These are phyloP conservation scores for Boletus mariae DNA, from an alignment of 1,284 basidiomycete genomes.

Conservation along the genomic window DNA sequence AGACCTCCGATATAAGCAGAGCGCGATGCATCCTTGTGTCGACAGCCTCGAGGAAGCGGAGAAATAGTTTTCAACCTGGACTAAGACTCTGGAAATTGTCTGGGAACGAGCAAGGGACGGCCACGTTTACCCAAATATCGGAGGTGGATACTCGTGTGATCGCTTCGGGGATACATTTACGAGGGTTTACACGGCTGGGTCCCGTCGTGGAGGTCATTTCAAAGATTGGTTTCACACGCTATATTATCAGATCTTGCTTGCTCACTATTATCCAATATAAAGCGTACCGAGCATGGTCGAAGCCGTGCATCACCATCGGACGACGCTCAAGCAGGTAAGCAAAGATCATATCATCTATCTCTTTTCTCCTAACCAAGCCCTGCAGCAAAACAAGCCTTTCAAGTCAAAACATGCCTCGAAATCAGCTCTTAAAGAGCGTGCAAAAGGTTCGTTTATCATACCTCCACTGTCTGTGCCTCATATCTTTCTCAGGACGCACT, in stretches of 20 bases:
- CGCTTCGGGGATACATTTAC: background rate
- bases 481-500: conserved; percentile 46
- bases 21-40: conserved; percentile 23
- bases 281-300: conserved; percentile 26
- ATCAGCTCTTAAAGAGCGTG: conserved; percentile 71
- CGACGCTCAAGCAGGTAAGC: conserved; percentile 80
- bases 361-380: background rate
- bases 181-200: background rate
- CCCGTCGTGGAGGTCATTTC: background rate
- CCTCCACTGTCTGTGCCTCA: background rate
- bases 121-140: conserved; percentile 23
- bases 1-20: conserved; percentile 23
- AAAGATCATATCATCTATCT: background rate
- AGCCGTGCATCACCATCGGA: conserved; percentile 58
- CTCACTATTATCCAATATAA: no score
- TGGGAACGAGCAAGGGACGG: conserved; percentile 2
- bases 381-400: conserved; percentile 82
- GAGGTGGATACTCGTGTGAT: conserved; percentile 9
- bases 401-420: conserved; percentile 89
- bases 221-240: background rate
- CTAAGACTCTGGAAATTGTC: background rate
- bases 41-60: background rate
- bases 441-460: conserved; percentile 59
- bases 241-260: no score
- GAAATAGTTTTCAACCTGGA: background rate